A percentile compares a stretch with the other conserved stretches of the same genome.
Evolutionary conservation across 192 early-diverging fungal genomes (phyloP).

Genomic region (Endogone sp.): DNA sequence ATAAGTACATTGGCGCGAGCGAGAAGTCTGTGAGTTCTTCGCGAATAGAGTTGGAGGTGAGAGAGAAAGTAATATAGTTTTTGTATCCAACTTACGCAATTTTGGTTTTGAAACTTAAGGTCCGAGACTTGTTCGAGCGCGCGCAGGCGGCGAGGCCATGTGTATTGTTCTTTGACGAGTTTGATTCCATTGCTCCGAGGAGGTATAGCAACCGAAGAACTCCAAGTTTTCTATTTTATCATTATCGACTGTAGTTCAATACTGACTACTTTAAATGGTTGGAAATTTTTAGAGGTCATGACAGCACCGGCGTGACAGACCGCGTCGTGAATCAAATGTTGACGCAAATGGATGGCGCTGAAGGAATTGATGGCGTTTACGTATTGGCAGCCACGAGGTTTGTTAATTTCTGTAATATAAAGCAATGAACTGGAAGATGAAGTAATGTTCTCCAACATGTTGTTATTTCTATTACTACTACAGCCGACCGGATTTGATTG

Average conservation of each 20-base stretch:
- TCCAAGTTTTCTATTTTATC: background rate
- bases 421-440: conserved; percentile 6
- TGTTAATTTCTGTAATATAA: background rate
- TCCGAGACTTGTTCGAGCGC: conserved; percentile 90
- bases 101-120: conserved; percentile 33
- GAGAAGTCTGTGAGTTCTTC: conserved; percentile 84
- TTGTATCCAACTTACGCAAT: conserved; percentile 2
- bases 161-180: conserved; percentile 97
- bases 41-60: too few species aligned
- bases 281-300: conserved; percentile 76
- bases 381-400: conserved; percentile 90
- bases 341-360: conserved; percentile 98
- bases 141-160: conserved; percentile 93
- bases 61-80: too few species aligned
- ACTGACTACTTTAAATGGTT: too few species aligned
- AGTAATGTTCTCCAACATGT: background rate
- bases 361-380: conserved; percentile 93
- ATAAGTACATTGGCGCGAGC: conserved; percentile 98
- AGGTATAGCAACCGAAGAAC: conserved; percentile 52
- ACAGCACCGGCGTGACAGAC: conserved; percentile 98
- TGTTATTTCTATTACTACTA: background rate
- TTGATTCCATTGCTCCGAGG: conserved; percentile 94
- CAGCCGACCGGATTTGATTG: conserved; percentile 81
- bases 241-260: background rate
- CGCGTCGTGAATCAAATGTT: conserved; percentile 98